Conservation (phyloP, 2,329 filamentous ascomycete species). For the Helminthosporium solani region DNA sequence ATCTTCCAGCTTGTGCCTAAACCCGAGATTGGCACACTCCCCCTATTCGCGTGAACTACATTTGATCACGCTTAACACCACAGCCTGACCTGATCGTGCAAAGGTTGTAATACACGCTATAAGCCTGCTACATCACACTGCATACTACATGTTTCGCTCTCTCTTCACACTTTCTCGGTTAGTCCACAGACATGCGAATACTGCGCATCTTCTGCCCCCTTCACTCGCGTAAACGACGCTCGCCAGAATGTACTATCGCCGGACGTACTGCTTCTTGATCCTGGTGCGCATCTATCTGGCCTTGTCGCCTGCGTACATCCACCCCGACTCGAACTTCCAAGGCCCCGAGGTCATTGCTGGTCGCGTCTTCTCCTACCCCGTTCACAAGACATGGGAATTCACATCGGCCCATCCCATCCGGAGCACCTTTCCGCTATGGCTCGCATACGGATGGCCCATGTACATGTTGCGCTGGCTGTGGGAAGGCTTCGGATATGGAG, state of each 20-base stretch:
- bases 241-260: constrained; percentile 85
- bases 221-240: constrained; percentile 14
- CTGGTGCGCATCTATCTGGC: constrained; percentile 91
- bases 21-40: too few relatives aligned
- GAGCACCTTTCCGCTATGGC: constrained; percentile 96
- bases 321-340: constrained; percentile 99
- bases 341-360: constrained; percentile 93
- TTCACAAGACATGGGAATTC: constrained; percentile 93
- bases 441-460: constrained; percentile 92
- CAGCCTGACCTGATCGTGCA: constrained; percentile 6
- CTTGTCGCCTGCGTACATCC: constrained; percentile 90
- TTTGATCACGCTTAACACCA: constrained; percentile 23
- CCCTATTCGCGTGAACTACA: constrained; percentile 13
- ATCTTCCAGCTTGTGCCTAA: too few relatives aligned
- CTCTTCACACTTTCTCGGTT: not conserved
- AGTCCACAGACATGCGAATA: constrained; percentile 39
- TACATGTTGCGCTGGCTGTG: constrained; percentile 88
- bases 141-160: too few relatives aligned
- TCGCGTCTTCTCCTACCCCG: constrained; percentile 88
- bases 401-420: constrained; percentile 84
- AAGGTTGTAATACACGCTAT: too few relatives aligned
- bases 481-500: constrained; percentile 77
- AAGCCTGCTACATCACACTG: too few relatives aligned
- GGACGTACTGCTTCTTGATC: constrained; percentile 80
- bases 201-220: constrained; percentile 19